These are phyloP conservation scores for Aspergillus sp. DNA, from an alignment of 2,329 filamentous ascomycete genomes.

Conservation along the genomic window DNA sequence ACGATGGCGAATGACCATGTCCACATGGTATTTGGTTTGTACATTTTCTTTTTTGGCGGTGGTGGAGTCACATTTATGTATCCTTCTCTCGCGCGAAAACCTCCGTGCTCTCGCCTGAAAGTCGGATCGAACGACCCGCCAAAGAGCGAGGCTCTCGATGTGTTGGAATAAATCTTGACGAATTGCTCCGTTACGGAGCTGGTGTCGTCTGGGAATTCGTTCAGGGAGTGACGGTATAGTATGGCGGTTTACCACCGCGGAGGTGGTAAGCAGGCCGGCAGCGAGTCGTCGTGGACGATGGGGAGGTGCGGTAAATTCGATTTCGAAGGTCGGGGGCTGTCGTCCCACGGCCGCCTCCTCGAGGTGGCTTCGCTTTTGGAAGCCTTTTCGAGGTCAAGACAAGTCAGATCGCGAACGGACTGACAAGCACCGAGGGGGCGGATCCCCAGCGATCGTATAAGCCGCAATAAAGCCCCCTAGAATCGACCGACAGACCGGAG, in stretches of 20 bases:
- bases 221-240: constrained; percentile 26
- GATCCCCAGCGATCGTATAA: constrained; percentile 10
- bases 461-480: constrained; percentile 12
- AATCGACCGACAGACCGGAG: constrained; percentile 9
- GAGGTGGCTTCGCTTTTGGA: constrained; percentile 2
- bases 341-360: constrained; percentile 4
- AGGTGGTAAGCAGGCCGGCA: constrained; percentile 19
- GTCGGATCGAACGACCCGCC: constrained; percentile 56
- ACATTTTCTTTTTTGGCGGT: constrained; percentile 56
- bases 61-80: constrained; percentile 42
- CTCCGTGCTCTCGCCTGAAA: constrained; percentile 48
- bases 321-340: constrained; percentile 8
- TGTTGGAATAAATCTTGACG: constrained; percentile 57
- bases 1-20: constrained; percentile 80
- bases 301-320: background rate
- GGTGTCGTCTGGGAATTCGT: constrained; percentile 24
- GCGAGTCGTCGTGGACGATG: background rate
- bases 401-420: constrained; percentile 12
- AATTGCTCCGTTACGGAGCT: constrained; percentile 43
- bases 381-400: constrained; percentile 12
- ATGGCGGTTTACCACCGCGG: constrained; percentile 34
- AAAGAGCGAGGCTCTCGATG: constrained; percentile 59
- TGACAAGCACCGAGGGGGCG: constrained; percentile 1
- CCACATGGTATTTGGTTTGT: constrained; percentile 81
- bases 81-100: constrained; percentile 54